A percentile compares a stretch with the other conserved stretches of the same genome.
Evolutionary conservation across 2,329 filamentous ascomycete species (phyloP).

Genomic region (Venturia carpophila): DNA sequence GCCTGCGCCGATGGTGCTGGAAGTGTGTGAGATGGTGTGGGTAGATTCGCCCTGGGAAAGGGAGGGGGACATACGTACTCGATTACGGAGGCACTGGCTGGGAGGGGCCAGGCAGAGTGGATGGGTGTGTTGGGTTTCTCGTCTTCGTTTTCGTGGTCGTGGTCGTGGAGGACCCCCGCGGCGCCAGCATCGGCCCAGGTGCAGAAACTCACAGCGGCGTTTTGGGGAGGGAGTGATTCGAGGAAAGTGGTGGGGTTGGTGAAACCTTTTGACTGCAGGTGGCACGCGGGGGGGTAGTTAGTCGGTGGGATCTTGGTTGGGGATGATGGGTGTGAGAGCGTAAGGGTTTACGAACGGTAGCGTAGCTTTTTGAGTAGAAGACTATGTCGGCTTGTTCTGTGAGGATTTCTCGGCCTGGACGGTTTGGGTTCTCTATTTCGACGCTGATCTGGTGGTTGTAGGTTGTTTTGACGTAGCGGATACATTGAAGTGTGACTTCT

Average conservation of each 20-base stretch:
- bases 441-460: slow-evolving; percentile 52
- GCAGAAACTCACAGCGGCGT: slow-evolving; percentile 42
- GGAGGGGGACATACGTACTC: slow-evolving; percentile 45
- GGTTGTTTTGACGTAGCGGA: slow-evolving; percentile 42
- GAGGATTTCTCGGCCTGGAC: slow-evolving; percentile 51
- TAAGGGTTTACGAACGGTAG: slow-evolving; percentile 34
- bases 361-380: slow-evolving; percentile 68
- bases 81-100: slow-evolving; percentile 33
- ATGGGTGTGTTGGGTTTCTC: no score
- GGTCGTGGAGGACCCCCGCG: slow-evolving; percentile 20
- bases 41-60: slow-evolving; percentile 10
- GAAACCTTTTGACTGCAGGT: slow-evolving; percentile 13
- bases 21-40: neutral
- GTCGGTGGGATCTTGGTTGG: no score
- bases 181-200: slow-evolving; percentile 54
- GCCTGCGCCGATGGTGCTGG: slow-evolving; percentile 63
- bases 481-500: slow-evolving; percentile 52
- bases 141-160: no score
- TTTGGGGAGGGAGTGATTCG: neutral
- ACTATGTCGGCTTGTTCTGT: slow-evolving; percentile 59
- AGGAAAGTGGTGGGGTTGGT: slow-evolving; percentile 4
- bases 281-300: neutral
- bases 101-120: no score
- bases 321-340: no score
- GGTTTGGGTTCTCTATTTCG: slow-evolving; percentile 63